Conservation (phyloP, 352 stramenopile species). For the Elongisporangium undulatum region DNA sequence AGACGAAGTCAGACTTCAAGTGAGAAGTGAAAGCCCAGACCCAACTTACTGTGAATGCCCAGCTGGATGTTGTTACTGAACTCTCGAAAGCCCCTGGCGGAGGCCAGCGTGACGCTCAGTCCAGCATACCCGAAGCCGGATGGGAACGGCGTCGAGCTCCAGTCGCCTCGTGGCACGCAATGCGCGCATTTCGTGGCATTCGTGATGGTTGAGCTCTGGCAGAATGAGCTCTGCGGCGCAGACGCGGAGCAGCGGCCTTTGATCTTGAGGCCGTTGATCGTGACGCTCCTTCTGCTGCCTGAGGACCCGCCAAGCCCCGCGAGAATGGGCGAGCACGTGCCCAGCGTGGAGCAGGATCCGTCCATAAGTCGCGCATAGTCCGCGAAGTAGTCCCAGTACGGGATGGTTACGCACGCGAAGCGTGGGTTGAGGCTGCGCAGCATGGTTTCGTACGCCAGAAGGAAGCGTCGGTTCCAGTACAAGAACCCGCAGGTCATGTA, state of each 20-base stretch:
- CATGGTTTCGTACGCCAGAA: conserved; percentile 56
- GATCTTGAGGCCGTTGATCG: conserved; percentile 20
- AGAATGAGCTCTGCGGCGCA: conserved; percentile 24
- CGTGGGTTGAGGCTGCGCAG: conserved; percentile 26
- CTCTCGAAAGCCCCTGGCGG: conserved; percentile 20
- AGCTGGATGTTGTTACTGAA: conserved; percentile 35
- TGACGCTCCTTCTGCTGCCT: conserved; percentile 10
- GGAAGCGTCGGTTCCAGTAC: conserved; percentile 46
- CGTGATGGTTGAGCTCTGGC: conserved; percentile 28
- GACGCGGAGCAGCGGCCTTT: conserved; percentile 22
- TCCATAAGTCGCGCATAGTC: conserved; percentile 30
- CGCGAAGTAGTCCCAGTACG: conserved; percentile 59
- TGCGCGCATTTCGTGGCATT: conserved; percentile 17
- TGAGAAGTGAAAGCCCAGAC: neutral
- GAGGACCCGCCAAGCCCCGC: conserved; percentile 26
- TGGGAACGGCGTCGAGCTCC: conserved; percentile 25
- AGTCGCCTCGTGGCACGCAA: conserved; percentile 35
- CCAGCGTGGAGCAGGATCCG: conserved; percentile 20
- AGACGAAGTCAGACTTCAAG: conserved; percentile 3
- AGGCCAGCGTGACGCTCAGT: conserved; percentile 20
- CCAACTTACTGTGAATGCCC: conserved; percentile 39
- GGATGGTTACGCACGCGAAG: conserved; percentile 39
- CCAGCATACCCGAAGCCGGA: conserved; percentile 32
- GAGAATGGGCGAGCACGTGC: conserved; percentile 33
- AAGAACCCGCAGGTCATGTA: conserved; percentile 38